Percentiles rank a stretch among this genome's conserved stretches.
Evolutionary conservation across 1,139 yeast genomes (phyloP).

Genomic region (Candida albicans): DNA sequence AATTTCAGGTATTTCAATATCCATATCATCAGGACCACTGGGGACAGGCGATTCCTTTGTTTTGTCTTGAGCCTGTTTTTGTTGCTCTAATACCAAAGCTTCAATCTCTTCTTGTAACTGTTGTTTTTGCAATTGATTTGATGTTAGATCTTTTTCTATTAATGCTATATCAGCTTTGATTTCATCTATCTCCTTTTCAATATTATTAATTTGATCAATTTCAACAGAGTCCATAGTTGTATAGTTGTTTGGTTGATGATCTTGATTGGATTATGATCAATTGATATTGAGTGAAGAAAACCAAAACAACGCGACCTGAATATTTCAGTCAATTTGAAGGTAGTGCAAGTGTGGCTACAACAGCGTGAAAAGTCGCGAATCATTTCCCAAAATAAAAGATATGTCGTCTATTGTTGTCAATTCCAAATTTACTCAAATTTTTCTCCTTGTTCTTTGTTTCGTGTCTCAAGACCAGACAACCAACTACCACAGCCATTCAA

Average conservation of each 20-base stretch:
- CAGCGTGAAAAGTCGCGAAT: not conserved
- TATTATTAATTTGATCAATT: not conserved
- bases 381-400: not conserved
- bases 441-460: not conserved
- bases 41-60: slow-evolving; percentile 5
- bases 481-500: not conserved
- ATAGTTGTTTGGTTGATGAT: not conserved
- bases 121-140: slow-evolving; percentile 13
- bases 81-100: slow-evolving; percentile 2
- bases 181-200: slow-evolving; percentile 13
- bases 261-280: not conserved
- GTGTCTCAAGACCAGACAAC: not conserved
- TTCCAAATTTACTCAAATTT: not conserved
- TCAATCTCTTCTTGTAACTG: slow-evolving; percentile 7
- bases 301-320: not conserved
- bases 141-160: slow-evolving; percentile 17
- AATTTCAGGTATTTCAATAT: slow-evolving; percentile 15
- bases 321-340: not conserved
- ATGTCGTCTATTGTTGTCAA: not conserved
- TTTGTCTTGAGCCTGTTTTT: slow-evolving; percentile 4
- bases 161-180: slow-evolving; percentile 17
- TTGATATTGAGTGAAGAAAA: not conserved
- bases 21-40: slow-evolving; percentile 12
- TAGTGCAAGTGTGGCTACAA: no score
- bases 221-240: slow-evolving; percentile 1